Evolutionary conservation across 1,139 yeast species (phyloP), one percentile per base, ranked within the genome.

Genomic region (Hansenula lynferdii): DNA sequence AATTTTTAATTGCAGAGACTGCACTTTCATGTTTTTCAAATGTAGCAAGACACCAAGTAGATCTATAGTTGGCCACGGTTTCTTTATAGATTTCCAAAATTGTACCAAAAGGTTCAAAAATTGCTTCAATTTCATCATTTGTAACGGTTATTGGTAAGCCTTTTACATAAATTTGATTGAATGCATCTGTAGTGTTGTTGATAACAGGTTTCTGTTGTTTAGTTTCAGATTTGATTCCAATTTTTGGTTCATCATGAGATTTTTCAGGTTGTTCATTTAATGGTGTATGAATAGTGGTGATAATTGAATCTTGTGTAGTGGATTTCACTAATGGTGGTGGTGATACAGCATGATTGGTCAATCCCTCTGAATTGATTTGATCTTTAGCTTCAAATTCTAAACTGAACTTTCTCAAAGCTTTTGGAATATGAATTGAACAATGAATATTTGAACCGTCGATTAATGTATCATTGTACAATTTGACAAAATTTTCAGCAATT

Each of bases 1-100:
- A 51, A 16, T 40, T 38, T 12, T 42, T 37, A n/a, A 62, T 51
- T 4, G 69, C 62, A 15, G 42, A 38, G 5, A 44, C 35, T 2
- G 62, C 59, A 40, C 62, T 63, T 6, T 41, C 34, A 8, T 56
- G 53, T 28, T 56, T 56, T 31, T 65, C 64, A 51, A 64, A 62
- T 0, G 72, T 70, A 8, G 71, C 58, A 35, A 71, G 59, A 4
- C 73, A 70, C 76, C 77, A 72, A 17, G 67, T 45, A 2, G 74
- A 69, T 21, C 62, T 60, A 38, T 51, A 62, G 32, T 51, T 56
- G 0, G 58, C 53, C 14, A 64, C 69, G 19, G 57, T 57, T 21
- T 71, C 61, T 10, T 67, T 54, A 36, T 58, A 62, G 5, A 71
- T 61, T 4, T 71, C 66, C 25, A 56, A 54, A 4, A 72, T 62